Conservation (phyloP, 352 stramenopile species). For the Phytophthora agathidicida region DNA sequence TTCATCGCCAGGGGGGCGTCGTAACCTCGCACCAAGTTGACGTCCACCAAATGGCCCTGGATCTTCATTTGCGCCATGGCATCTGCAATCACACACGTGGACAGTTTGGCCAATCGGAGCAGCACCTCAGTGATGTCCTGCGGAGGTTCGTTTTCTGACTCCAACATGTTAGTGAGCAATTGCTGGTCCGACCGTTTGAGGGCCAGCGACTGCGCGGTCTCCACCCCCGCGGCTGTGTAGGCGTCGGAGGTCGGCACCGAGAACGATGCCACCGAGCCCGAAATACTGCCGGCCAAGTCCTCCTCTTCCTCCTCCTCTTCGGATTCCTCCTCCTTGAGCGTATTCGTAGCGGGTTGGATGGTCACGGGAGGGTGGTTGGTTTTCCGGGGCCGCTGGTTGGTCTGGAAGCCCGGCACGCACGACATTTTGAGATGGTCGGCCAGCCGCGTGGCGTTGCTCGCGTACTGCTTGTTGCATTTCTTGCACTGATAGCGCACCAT, state of each 20-base stretch:
- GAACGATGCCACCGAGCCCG: slow-evolving; percentile 23
- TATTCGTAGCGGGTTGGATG: neutral
- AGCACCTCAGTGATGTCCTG: slow-evolving; percentile 44
- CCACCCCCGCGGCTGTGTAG: slow-evolving; percentile 6
- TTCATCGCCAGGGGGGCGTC: slow-evolving; percentile 75
- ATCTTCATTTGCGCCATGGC: slow-evolving; percentile 84
- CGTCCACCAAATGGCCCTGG: slow-evolving; percentile 77
- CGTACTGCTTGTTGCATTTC: slow-evolving; percentile 89
- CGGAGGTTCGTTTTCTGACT: slow-evolving; percentile 43
- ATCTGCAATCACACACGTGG: slow-evolving; percentile 82
- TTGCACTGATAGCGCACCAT: slow-evolving; percentile 89
- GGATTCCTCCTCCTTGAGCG: neutral
- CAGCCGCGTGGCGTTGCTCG: slow-evolving; percentile 81
- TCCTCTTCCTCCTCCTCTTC: slow-evolving; percentile 8
- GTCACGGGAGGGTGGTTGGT: neutral
- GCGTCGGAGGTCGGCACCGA: slow-evolving; percentile 18
- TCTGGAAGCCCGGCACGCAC: slow-evolving; percentile 78
- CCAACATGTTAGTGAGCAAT: slow-evolving; percentile 69
- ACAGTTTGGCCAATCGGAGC: slow-evolving; percentile 79
- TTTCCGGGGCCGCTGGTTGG: slow-evolving; percentile 63
- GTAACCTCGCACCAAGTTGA: slow-evolving; percentile 76
- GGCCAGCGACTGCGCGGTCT: slow-evolving; percentile 24
- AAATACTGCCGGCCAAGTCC: slow-evolving; percentile 5
- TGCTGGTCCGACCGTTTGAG: slow-evolving; percentile 61
- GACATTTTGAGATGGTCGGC: slow-evolving; percentile 80